Conservation (phyloP, 2,329 filamentous ascomycete genomes). For the Claviceps pazoutovae region DNA sequence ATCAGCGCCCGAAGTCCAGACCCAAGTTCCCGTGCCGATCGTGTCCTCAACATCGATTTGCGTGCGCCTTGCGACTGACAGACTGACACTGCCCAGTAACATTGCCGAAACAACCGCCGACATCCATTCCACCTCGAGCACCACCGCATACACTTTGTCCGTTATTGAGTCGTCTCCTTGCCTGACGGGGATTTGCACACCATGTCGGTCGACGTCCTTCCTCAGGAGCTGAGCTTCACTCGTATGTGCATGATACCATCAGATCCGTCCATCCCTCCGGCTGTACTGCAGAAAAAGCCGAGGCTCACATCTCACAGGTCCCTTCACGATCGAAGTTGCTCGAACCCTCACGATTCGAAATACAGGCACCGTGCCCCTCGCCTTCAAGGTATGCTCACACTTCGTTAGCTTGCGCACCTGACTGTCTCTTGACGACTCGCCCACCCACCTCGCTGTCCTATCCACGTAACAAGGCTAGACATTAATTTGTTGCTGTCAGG, state of each 20-base stretch:
- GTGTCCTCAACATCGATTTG: constrained; percentile 3
- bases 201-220: constrained; percentile 95
- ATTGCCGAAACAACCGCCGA: neutral
- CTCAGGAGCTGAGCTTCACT: constrained; percentile 81
- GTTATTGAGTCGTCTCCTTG: neutral
- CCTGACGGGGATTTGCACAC: constrained; percentile 15
- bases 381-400: constrained; percentile 48
- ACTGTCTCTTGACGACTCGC: neutral
- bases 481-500: constrained; percentile 35
- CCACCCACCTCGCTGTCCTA: neutral
- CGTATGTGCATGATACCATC: constrained; percentile 42
- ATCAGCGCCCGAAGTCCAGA: neutral
- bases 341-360: constrained; percentile 53
- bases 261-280: neutral
- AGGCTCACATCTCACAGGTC: constrained; percentile 31
- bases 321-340: constrained; percentile 52
- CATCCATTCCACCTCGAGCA: neutral
- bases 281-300: constrained; percentile 2
- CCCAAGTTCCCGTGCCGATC: neutral
- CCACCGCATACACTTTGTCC: neutral
- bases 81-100: neutral
- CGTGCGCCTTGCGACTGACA: neutral
- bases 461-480: neutral
- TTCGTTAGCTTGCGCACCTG: neutral
- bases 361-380: constrained; percentile 46